Evolutionary conservation across 1,284 basidiomycete genomes (phyloP), one percentile per base, ranked within the genome.

Genomic region (Ganoderma resinaceum): DNA sequence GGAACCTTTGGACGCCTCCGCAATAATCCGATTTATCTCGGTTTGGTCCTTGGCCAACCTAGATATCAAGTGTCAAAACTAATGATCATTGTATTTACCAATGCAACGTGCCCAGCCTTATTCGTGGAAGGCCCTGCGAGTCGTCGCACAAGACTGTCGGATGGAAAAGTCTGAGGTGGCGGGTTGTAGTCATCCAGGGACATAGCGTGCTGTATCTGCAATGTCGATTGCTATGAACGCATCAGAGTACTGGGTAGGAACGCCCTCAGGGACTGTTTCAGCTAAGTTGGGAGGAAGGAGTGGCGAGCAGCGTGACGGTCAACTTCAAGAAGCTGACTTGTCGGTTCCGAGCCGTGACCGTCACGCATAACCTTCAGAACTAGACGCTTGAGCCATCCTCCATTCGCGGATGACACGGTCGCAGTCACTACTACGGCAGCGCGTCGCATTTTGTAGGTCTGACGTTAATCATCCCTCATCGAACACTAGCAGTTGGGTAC

Each of bases 1-100:
- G 46, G 93, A 94, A 2, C 93, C 93, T 75, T 92, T 94, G 1
- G 92, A 94, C 20, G 86, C 92, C 66, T 94, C 91, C 2, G 92
- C 91, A 68, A 95, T 95, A 62, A 93, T 85, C 20, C 87, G 87
- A 73, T 94, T 95, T 46, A 94, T 92, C 77, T 92, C 92, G 29
- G 87, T 86, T 76, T 95, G 93, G 73, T 95, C 93, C 70, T 88
- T 89, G 11, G 91, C 85, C 66, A 95, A 85, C 62, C 92, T 93
- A 73, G 43, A 73, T 29, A 5, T 38, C 14, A 2, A 60, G 0
- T 26, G 33, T 23, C 6, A n/a, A 42, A 60, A 40, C 16, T 2
- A 4, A 7, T 4, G 12, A 29, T 14, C 3, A 16, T 14, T 14
- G 57, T 1, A 26, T 1, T 16, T 14, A 38, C 29, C 14, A 20